These are phyloP conservation scores for Fusarium poae DNA, from an alignment of 2,329 filamentous ascomycete genomes.

Conservation along the genomic window DNA sequence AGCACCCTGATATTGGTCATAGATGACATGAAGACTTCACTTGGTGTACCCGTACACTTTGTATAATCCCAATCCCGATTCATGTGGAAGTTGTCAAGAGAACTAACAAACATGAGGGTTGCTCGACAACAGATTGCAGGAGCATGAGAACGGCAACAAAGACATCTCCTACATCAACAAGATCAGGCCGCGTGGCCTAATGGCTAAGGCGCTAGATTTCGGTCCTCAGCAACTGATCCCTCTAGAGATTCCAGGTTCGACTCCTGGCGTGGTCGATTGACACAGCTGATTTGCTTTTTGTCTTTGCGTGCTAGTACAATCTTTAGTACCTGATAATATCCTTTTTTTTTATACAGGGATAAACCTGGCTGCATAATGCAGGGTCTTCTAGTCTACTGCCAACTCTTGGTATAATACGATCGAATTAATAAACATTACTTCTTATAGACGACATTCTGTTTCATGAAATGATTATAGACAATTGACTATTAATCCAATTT, in stretches of 20 bases:
- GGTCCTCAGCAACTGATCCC: constrained; percentile 12
- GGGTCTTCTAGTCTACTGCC: neutral
- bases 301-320: neutral
- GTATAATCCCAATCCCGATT: neutral
- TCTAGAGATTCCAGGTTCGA: constrained; percentile 41
- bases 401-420: neutral
- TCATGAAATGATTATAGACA: neutral
- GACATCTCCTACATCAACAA: neutral
- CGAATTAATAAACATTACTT: neutral
- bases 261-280: constrained; percentile 33
- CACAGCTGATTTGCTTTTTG: constrained; percentile 12
- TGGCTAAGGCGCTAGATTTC: constrained; percentile 39
- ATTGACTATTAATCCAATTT: neutral
- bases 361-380: neutral
- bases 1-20: no score
- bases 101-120: neutral
- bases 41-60: no score
- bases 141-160: neutral
- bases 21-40: no score
- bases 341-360: neutral
- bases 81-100: neutral
- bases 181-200: constrained; percentile 35
- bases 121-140: neutral
- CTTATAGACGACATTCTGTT: neutral
- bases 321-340: neutral